phyloP scores from a whole-genome alignment of 768 basidiomycete genomes.

The Suillus tomentosus region DNA sequence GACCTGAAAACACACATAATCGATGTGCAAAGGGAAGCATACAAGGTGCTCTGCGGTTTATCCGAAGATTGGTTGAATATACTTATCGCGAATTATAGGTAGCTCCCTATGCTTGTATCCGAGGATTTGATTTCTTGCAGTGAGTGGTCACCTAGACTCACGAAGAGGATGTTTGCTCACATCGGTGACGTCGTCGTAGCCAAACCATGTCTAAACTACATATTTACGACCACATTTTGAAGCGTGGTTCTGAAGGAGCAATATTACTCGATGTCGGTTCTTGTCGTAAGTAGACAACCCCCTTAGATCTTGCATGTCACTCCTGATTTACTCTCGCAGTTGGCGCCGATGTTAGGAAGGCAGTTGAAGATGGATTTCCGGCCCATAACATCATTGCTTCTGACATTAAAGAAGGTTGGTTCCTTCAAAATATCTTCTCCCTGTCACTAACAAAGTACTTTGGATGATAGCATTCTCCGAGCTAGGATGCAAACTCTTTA shows the following conservation, averaged over 20 bases:
- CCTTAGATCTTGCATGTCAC: neutral
- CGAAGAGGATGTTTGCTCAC: neutral
- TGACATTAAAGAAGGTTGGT: conserved; percentile 36
- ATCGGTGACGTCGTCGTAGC: neutral
- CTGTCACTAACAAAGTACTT: neutral
- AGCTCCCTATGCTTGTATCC: conserved; percentile 2
- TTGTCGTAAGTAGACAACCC: conserved; percentile 31
- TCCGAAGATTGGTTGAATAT: neutral
- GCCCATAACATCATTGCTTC: conserved; percentile 33
- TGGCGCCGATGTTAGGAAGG: conserved; percentile 40
- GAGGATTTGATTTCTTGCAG: conserved; percentile 4
- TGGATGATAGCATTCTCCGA: conserved; percentile 51
- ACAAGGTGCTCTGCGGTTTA: neutral
- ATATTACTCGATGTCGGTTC: conserved; percentile 44
- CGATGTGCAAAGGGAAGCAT: neutral
- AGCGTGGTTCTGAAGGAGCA: conserved; percentile 20
- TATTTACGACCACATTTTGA: neutral
- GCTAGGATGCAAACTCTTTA: conserved; percentile 58
- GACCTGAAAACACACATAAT: conserved; percentile 2
- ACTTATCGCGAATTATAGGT: neutral
- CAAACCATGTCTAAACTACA: neutral
- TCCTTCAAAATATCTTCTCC: neutral
- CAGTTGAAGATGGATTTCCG: conserved; percentile 40
- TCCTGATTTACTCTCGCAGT: neutral
- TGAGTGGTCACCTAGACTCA: neutral